These are phyloP conservation scores for Colletotrichum lindemuthianum DNA, from an alignment of 2,329 filamentous ascomycete species.

Conservation along the genomic window DNA sequence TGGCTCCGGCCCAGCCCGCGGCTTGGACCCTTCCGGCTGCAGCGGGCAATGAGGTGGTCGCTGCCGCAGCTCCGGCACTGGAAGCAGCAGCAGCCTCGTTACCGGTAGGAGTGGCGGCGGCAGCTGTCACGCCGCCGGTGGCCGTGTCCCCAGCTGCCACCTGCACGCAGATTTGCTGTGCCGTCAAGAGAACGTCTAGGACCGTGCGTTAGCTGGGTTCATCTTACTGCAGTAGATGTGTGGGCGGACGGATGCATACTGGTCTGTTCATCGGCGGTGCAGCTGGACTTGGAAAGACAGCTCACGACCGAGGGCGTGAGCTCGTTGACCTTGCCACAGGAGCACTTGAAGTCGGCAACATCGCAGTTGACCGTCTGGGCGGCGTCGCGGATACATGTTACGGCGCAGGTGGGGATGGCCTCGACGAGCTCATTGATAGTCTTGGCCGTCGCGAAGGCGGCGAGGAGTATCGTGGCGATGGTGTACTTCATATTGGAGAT, in stretches of 20 bases:
- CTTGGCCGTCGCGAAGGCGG: constrained; percentile 39
- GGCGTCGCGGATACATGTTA: constrained; percentile 47
- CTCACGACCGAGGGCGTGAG: constrained; percentile 47
- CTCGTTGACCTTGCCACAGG: constrained; percentile 48
- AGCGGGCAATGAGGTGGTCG: constrained; percentile 27
- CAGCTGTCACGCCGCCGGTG: not conserved
- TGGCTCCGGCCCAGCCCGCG: constrained; percentile 44
- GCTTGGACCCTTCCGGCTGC: constrained; percentile 41
- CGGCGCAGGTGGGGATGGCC: constrained; percentile 51
- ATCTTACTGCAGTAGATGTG: constrained; percentile 13
- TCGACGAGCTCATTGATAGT: constrained; percentile 40
- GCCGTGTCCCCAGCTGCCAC: not conserved
- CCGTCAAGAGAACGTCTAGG: constrained; percentile 39
- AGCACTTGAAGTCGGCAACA: constrained; percentile 48
- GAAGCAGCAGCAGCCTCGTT: constrained; percentile 29
- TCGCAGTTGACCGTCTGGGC: constrained; percentile 47
- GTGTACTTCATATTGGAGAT: constrained; percentile 45
- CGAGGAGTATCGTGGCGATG: constrained; percentile 41
- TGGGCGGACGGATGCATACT: constrained; percentile 42
- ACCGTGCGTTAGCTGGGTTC: constrained; percentile 4
- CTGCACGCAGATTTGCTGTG: constrained; percentile 41
- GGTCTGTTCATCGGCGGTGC: constrained; percentile 47
- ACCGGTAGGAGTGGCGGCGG: not conserved
- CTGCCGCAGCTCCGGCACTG: constrained; percentile 31
- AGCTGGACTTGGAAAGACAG: constrained; percentile 48